Evolutionary conservation across 768 basidiomycete species (phyloP).

Genomic region (Dioszegia crocea): DNA sequence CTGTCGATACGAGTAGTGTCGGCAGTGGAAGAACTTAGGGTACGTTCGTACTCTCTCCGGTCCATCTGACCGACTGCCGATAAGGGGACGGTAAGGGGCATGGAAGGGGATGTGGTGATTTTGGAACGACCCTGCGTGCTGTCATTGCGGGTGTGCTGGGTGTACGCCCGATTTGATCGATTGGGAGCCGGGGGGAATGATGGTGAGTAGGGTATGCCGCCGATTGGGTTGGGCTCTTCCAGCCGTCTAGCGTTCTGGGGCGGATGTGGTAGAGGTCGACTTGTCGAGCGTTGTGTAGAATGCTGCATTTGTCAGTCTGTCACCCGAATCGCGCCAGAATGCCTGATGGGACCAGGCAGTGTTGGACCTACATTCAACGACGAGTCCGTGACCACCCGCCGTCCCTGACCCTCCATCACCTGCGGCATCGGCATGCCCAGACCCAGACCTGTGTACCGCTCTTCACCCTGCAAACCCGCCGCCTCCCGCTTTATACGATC

Average conservation of each 20-base stretch:
- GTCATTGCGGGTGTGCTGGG: background rate
- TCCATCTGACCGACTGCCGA: slow-evolving; percentile 16
- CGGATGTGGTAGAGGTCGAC: slow-evolving; percentile 11
- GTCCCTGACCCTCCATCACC: slow-evolving; percentile 1
- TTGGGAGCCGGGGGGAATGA: background rate
- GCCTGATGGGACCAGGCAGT: too few species aligned
- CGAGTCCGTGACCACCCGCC: slow-evolving; percentile 25
- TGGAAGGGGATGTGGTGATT: slow-evolving; percentile 10
- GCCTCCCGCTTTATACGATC: slow-evolving; percentile 17
- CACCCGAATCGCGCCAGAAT: too few species aligned
- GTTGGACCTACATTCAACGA: slow-evolving; percentile 12
- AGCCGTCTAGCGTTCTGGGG: background rate
- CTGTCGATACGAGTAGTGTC: slow-evolving; percentile 21
- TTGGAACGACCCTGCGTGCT: slow-evolving; percentile 7
- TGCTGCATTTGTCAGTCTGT: background rate
- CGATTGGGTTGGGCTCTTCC: background rate
- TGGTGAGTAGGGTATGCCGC: background rate
- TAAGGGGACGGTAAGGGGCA: slow-evolving; percentile 12
- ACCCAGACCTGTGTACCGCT: slow-evolving; percentile 4
- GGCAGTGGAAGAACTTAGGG: background rate
- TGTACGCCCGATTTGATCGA: background rate
- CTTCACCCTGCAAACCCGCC: background rate
- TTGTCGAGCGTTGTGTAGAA: slow-evolving; percentile 2
- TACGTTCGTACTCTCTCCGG: background rate
- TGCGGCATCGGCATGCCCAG: slow-evolving; percentile 14